phyloP scores from a whole-genome alignment of 768 basidiomycete species.

The Cubamyces lactineus region DNA sequence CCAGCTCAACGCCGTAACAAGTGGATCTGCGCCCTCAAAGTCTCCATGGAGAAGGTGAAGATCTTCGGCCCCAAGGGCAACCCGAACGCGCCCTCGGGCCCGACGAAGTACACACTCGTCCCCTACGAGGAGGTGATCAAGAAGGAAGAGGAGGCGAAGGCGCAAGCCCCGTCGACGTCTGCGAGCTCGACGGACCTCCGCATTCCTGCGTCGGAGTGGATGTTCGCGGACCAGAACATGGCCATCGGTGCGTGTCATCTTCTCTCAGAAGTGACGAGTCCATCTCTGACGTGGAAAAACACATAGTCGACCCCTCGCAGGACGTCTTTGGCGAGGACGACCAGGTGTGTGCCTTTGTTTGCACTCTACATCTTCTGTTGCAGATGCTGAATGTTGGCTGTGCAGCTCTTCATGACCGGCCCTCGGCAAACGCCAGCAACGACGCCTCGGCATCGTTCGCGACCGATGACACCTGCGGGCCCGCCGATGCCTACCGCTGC shows the following conservation, averaged over 20 bases:
- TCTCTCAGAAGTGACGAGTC: background rate
- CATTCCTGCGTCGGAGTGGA: constrained; percentile 28
- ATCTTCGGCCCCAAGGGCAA: constrained; percentile 71
- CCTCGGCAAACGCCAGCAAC: constrained; percentile 14
- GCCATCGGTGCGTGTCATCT: constrained; percentile 26
- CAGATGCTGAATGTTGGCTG: background rate
- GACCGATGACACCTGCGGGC: constrained; percentile 14
- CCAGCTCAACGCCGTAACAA: constrained; percentile 79
- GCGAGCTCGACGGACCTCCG: constrained; percentile 15
- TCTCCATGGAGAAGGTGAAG: constrained; percentile 64
- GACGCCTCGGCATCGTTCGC: constrained; percentile 11
- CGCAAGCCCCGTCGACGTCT: background rate
- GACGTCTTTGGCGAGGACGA: constrained; percentile 27
- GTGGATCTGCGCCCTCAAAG: constrained; percentile 88
- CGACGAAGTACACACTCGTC: constrained; percentile 66
- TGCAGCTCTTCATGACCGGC: constrained; percentile 25
- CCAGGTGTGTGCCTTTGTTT: constrained; percentile 23
- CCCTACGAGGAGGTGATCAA: constrained; percentile 68
- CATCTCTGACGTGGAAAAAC: background rate
- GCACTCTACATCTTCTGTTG: background rate
- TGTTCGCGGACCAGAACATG: constrained; percentile 32
- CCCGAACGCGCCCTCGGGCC: constrained; percentile 55
- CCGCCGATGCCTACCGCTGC: constrained; percentile 7
- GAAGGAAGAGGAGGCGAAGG: constrained; percentile 18
- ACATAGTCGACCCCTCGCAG: constrained; percentile 29